Conservation (phyloP, 306 rosid species). For the Leucaena leucocephala region DNA sequence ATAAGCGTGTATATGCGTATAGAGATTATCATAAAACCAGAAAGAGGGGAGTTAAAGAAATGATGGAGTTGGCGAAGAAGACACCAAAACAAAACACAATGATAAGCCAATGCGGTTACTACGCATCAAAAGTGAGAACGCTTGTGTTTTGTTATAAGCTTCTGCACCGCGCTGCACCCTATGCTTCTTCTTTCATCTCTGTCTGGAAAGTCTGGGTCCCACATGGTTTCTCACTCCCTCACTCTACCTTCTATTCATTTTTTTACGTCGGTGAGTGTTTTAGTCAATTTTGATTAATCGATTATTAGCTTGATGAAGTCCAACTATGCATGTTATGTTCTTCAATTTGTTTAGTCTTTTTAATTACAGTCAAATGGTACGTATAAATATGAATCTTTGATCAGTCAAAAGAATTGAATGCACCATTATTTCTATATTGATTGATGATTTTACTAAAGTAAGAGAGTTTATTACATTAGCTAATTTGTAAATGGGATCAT, state of each 20-base stretch:
- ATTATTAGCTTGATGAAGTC: not conserved
- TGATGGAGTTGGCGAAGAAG: conserved; percentile 19
- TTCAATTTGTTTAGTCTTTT: not conserved
- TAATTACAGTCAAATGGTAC: not conserved
- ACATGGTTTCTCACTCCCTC: not conserved
- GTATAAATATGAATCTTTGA: not conserved
- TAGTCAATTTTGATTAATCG: not conserved
- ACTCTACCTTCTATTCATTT: not conserved
- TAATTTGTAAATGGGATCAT: not conserved
- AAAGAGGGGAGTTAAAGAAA: not conserved
- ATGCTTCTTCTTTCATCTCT: not conserved
- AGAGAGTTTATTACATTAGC: not conserved
- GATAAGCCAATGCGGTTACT: conserved; percentile 55
- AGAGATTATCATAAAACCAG: not conserved
- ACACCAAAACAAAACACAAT: conserved; percentile 48
- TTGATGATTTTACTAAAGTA: too few relatives aligned
- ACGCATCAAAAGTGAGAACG: conserved; percentile 43
- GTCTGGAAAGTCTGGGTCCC: conserved; percentile 53
- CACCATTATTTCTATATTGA: not conserved
- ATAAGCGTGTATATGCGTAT: not conserved
- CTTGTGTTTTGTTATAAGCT: conserved; percentile 13
- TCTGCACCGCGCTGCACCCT: not conserved
- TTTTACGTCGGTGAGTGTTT: not conserved
- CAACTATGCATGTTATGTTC: not conserved
- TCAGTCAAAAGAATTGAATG: not conserved